Base-by-base conservation (phyloP, 495 filamentous ascomycete species). In the Bathelium albidoporum region DNA sequence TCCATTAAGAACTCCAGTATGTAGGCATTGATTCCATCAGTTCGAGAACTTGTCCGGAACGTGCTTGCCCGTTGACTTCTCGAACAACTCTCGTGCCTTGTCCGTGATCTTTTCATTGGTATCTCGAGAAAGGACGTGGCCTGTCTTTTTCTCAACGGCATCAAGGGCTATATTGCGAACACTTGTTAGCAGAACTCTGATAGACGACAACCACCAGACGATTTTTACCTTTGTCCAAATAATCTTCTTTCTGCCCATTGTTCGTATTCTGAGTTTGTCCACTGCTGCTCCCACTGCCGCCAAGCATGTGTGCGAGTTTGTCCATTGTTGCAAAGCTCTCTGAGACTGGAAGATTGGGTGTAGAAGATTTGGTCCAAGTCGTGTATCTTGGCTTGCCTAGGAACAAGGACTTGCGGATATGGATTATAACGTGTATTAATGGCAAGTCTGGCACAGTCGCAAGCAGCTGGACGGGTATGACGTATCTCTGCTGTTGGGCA, bases 11-110 rank as follows among this genome's bases (percentile, higher is more conserved):
- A 7, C 49, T 9, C 29, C 7, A 24, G 49, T 20, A 29, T 26
- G 16, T 29, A 7, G 24, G 29, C 5, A n/a, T 10, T 55, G 4
- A 29, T 11, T 9, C 2, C 5, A 55, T 65, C 59, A 68, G 53
- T 68, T 68, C 14, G 59, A 62, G 26, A 62, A 11, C 34, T 65
- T 65, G 10, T 34, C 61, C 11, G 66, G 66, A 22, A 66, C 60
- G 9, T 69, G 58, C 66, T 66, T 69, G 36, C 66, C 66, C 16
- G 64, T 69, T 44, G 16, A 2, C 41, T 66, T 63, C 64, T 66
- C 60, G 41, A 69, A 60, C 32, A 63, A 16, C 31, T 34, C 29
- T 1, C 64, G 60, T 4, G 59, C 24, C 60, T 69, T 66, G 60
- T 66, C 66, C 4, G 66, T 68, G 32, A 58, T 61, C 58, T 45